phyloP scores from a whole-genome alignment of 352 stramenopile genomes.

The Globisporangium orthogonon region DNA sequence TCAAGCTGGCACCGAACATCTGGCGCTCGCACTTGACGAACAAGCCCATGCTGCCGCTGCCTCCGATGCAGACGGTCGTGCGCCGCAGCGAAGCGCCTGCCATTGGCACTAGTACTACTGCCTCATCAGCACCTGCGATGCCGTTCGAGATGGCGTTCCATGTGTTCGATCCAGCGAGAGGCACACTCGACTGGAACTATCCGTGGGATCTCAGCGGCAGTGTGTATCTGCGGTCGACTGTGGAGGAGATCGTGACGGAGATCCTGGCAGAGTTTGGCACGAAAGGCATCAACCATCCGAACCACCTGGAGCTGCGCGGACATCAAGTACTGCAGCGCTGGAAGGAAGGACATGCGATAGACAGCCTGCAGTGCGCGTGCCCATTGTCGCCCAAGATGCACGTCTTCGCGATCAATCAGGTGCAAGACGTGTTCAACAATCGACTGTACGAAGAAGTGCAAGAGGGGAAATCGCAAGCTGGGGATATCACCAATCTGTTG shows the following conservation, averaged over 20 bases:
- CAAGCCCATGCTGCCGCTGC: slow-evolving; percentile 40
- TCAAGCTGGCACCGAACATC: slow-evolving; percentile 74
- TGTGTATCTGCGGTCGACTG: slow-evolving; percentile 44
- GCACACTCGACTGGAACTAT: slow-evolving; percentile 72
- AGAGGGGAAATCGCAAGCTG: slow-evolving; percentile 14
- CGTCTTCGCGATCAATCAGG: slow-evolving; percentile 82
- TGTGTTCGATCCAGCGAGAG: slow-evolving; percentile 41
- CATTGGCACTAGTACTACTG: too few species aligned
- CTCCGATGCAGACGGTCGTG: slow-evolving; percentile 17
- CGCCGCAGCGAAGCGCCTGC: background rate
- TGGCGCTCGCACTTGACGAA: slow-evolving; percentile 63
- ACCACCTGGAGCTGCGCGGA: slow-evolving; percentile 53
- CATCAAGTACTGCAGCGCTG: slow-evolving; percentile 35
- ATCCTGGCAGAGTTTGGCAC: slow-evolving; percentile 21
- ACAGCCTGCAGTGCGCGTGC: slow-evolving; percentile 35
- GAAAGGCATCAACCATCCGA: slow-evolving; percentile 46
- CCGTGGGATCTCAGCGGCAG: slow-evolving; percentile 85
- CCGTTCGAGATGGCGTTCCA: slow-evolving; percentile 16
- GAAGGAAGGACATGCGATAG: slow-evolving; percentile 2
- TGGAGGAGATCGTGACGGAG: slow-evolving; percentile 22
- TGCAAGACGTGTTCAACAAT: slow-evolving; percentile 75
- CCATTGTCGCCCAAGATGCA: slow-evolving; percentile 50
- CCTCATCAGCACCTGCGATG: background rate
- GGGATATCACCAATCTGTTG: slow-evolving; percentile 24
- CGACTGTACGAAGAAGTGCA: slow-evolving; percentile 36